A percentile compares a stretch with the other conserved stretches of the same genome.
Conservation (phyloP, 129 eudicot genomes). For the Lactuca saligna region DNA sequence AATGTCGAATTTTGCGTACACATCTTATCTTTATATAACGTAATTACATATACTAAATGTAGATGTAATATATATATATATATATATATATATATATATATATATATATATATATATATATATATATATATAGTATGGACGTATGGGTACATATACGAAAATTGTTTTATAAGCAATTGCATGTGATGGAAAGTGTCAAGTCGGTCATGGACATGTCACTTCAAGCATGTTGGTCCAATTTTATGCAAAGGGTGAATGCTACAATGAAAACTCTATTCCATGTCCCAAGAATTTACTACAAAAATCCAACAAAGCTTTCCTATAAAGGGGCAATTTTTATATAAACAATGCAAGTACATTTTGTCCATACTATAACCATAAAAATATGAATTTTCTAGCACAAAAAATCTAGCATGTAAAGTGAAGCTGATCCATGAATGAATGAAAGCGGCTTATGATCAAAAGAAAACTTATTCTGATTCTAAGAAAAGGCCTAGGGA, state of each 20-base stretch:
- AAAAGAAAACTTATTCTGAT: background rate
- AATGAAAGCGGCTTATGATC: background rate
- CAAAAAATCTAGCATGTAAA: background rate
- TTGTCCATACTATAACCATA: constrained; percentile 19
- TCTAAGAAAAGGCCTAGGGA: background rate
- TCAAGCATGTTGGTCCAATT: constrained; percentile 37
- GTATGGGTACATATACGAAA: background rate
- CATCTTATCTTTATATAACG: too few species aligned
- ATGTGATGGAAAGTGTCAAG: constrained; percentile 34
- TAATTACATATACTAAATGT: too few species aligned
- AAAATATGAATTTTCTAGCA: background rate
- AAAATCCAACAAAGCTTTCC: constrained; percentile 26
- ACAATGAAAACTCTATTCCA: constrained; percentile 24
- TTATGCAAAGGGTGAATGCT: constrained; percentile 23
- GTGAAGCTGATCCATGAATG: background rate
- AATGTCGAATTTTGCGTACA: too few species aligned
- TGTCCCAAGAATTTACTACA: constrained; percentile 27
- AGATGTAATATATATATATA: too few species aligned
- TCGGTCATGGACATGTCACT: constrained; percentile 37
- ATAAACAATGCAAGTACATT: background rate
- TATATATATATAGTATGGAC: background rate
- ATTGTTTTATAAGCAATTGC: constrained; percentile 11
- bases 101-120: too few species aligned
- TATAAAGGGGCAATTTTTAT: constrained; percentile 10
- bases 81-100: too few species aligned